Evolutionary conservation across 2,329 filamentous ascomycete species (phyloP).

Genomic region (Penicillium sp.): DNA sequence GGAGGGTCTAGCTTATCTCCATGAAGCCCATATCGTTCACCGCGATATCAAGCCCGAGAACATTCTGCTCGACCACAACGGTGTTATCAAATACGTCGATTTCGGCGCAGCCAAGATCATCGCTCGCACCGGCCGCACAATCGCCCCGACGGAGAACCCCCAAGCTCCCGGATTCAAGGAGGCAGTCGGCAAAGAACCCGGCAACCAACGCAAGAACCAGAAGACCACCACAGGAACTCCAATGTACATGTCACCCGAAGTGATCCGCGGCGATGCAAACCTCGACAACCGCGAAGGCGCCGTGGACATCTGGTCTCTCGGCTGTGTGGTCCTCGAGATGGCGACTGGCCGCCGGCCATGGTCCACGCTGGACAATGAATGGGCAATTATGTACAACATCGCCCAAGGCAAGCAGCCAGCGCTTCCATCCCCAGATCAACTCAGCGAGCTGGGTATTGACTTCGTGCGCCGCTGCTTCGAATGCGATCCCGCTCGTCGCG

Average conservation of each 20-base stretch:
- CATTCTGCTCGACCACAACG: conserved; percentile 93
- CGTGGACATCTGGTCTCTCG: conserved; percentile 93
- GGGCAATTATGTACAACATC: conserved; percentile 99
- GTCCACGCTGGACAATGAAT: conserved; percentile 96
- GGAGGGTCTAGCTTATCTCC: conserved; percentile 88
- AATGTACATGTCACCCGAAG: conserved; percentile 99
- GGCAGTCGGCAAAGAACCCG: conserved; percentile 29
- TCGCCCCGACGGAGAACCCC: conserved; percentile 62
- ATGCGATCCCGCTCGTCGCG: conserved; percentile 72
- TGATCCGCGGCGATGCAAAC: conserved; percentile 85
- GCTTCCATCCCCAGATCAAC: conserved; percentile 74
- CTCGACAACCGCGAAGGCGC: conserved; percentile 73
- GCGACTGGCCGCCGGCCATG: conserved; percentile 89
- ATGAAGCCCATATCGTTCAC: conserved; percentile 87
- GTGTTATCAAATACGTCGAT: conserved; percentile 98
- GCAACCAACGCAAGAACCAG: conserved; percentile 54
- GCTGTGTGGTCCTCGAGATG: conserved; percentile 97
- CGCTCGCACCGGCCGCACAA: conserved; percentile 83
- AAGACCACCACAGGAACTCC: conserved; percentile 96
- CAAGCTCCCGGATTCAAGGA: conserved; percentile 44
- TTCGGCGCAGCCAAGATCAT: conserved; percentile 98
- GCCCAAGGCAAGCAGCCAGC: conserved; percentile 92
- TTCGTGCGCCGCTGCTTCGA: conserved; percentile 85
- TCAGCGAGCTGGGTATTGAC: conserved; percentile 79
- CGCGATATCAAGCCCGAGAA: conserved; percentile 98